Conservation (phyloP, 805 yeast genomes). For the Candida bentonensis region DNA sequence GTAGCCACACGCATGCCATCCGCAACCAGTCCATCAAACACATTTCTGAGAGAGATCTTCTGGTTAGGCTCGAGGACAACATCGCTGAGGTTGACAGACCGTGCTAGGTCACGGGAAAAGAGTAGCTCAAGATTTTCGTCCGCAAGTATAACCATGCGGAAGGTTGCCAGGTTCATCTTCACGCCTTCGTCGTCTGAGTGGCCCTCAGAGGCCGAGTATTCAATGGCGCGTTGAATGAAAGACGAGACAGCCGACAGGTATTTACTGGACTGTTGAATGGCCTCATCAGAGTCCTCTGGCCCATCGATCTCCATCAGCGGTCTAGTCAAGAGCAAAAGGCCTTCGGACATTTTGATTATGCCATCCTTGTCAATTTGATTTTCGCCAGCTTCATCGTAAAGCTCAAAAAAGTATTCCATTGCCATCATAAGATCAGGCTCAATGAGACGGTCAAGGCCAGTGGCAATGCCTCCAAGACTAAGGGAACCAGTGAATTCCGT, state of each 20-base stretch:
- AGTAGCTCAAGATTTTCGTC: constrained; percentile 86
- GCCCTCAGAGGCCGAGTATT: constrained; percentile 67
- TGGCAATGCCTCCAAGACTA: constrained; percentile 52
- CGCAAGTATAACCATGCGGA: constrained; percentile 86
- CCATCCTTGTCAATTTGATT: constrained; percentile 65
- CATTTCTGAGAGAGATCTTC: constrained; percentile 50
- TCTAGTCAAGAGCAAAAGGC: constrained; percentile 61
- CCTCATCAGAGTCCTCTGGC: constrained; percentile 39
- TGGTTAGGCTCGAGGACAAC: constrained; percentile 30
- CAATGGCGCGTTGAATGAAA: constrained; percentile 77
- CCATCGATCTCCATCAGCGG: constrained; percentile 70
- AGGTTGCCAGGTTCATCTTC: constrained; percentile 62
- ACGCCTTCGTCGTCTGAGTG: constrained; percentile 14
- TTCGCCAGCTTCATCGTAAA: constrained; percentile 49
- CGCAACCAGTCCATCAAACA: constrained; percentile 81
- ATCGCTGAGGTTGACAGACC: constrained; percentile 46
- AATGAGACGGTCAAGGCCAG: constrained; percentile 56
- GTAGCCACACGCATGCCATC: constrained; percentile 88
- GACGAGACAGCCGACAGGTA: constrained; percentile 78
- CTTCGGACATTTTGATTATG: constrained; percentile 77
- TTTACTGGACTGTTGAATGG: constrained; percentile 30
- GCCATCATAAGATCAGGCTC: constrained; percentile 66
- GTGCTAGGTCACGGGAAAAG: constrained; percentile 53
- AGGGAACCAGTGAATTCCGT: constrained; percentile 35
- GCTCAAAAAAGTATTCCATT: constrained; percentile 62